Evolutionary conservation across 2,329 filamentous ascomycete genomes (phyloP).

Genomic region (Ophiostoma australiae): DNA sequence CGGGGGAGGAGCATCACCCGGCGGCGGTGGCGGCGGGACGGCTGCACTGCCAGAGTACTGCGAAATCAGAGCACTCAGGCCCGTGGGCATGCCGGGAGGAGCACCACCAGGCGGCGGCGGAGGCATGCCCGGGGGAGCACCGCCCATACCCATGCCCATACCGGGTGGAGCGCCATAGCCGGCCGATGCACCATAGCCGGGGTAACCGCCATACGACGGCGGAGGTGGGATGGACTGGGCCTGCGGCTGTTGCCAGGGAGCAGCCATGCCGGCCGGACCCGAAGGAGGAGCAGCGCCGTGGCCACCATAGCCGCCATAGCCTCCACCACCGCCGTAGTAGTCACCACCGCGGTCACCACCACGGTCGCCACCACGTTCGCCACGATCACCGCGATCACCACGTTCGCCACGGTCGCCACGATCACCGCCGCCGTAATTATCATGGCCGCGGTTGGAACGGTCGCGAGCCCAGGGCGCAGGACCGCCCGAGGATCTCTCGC

Average conservation of each 20-base stretch:
- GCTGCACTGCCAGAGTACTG: constrained; percentile 43
- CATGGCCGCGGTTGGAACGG: constrained; percentile 45
- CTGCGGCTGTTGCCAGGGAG: constrained; percentile 39
- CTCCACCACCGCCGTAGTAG: constrained; percentile 29
- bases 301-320: constrained; percentile 4
- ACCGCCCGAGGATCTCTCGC: constrained; percentile 39
- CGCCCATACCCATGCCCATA: constrained; percentile 31
- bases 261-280: constrained; percentile 55
- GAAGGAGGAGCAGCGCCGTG: constrained; percentile 26
- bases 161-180: constrained; percentile 49
- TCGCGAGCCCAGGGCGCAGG: constrained; percentile 60
- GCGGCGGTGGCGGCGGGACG: constrained; percentile 26
- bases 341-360: constrained; percentile 25
- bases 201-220: constrained; percentile 33
- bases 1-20: constrained; percentile 34
- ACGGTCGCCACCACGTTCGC: constrained; percentile 36
- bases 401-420: constrained; percentile 32
- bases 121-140: constrained; percentile 26
- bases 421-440: constrained; percentile 36
- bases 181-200: constrained; percentile 48
- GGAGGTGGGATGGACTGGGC: constrained; percentile 39
- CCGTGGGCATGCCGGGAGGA: constrained; percentile 15
- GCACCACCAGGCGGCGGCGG: constrained; percentile 22
- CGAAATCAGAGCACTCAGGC: constrained; percentile 59
- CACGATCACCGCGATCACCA: background rate